Evolutionary conservation across 164 flowering plant genomes (phyloP).

Genomic region (Protea cynaroides): DNA sequence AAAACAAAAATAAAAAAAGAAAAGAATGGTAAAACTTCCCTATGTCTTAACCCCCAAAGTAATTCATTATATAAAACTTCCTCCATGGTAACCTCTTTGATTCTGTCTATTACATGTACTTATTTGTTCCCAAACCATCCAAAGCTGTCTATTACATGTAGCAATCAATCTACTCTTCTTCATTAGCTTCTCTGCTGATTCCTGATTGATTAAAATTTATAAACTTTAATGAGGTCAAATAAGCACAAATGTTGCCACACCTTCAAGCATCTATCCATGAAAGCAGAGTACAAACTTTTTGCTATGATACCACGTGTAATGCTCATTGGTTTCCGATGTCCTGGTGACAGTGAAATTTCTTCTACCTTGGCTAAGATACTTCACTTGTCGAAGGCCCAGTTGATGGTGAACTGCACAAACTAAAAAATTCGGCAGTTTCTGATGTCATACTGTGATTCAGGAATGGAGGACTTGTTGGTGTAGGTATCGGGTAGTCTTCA

Average conservation of each 20-base stretch:
- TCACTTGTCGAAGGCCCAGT: conserved; percentile 1
- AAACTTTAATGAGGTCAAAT: conserved; percentile 1
- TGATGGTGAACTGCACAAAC: conserved; percentile 15
- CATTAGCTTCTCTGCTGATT: not conserved
- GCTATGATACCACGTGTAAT: too few relatives aligned
- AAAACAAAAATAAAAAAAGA: too few relatives aligned
- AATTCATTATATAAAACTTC: too few relatives aligned
- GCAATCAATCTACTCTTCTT: not conserved
- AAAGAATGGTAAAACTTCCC: not conserved
- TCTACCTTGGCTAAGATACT: conserved; percentile 5
- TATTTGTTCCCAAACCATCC: too few relatives aligned
- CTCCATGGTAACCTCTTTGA: too few relatives aligned
- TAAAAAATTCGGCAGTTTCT: conserved; percentile 16
- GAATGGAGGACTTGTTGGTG: not conserved
- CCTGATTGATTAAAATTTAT: not conserved
- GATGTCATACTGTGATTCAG: not conserved
- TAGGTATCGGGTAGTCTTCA: not conserved
- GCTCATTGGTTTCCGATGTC: too few relatives aligned
- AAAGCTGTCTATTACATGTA: not conserved
- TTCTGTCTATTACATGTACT: not conserved
- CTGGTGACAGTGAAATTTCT: not conserved
- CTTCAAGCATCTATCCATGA: not conserved
- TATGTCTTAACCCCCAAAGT: not conserved
- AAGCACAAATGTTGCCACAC: not conserved
- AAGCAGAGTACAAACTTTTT: too few relatives aligned